phyloP scores from a whole-genome alignment of 192 early-diverging fungal genomes.

The Linnemannia hyalina region DNA sequence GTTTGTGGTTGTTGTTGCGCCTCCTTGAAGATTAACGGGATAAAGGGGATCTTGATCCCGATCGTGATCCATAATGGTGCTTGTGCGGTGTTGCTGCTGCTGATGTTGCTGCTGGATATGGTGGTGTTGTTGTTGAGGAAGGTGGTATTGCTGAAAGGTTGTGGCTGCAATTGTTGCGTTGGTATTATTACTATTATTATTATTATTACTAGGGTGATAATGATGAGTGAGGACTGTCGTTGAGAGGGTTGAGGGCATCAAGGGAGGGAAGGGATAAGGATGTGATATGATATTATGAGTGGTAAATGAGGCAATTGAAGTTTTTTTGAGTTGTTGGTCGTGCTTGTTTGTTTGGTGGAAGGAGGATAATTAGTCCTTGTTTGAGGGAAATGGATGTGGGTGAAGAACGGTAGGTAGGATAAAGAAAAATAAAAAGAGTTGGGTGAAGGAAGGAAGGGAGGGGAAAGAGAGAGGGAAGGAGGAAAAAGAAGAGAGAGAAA shows the following conservation, averaged over 20 bases:
- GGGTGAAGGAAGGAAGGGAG: neutral
- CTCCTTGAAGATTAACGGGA: slow-evolving; percentile 17
- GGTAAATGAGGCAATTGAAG: neutral
- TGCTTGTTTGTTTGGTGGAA: neutral
- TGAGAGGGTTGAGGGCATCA: neutral
- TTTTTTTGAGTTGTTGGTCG: neutral
- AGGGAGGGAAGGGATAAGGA: neutral
- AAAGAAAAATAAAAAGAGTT: neutral
- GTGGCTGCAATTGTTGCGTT: neutral
- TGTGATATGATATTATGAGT: neutral
- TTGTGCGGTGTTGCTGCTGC: neutral
- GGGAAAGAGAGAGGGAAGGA: neutral
- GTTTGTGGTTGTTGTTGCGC: neutral
- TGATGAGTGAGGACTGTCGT: neutral
- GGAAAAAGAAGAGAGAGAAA: neutral
- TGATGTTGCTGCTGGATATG: neutral
- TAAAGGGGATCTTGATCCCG: slow-evolving; percentile 16
- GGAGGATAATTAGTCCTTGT: neutral
- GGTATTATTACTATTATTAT: neutral
- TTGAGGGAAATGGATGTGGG: neutral
- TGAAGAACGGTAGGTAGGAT: neutral
- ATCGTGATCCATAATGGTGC: slow-evolving; percentile 19
- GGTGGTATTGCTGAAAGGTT: neutral
- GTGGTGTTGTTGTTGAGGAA: neutral
- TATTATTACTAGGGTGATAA: neutral